phyloP scores from a whole-genome alignment of 441 rosid genomes.

The Pelargonium citronellum region DNA sequence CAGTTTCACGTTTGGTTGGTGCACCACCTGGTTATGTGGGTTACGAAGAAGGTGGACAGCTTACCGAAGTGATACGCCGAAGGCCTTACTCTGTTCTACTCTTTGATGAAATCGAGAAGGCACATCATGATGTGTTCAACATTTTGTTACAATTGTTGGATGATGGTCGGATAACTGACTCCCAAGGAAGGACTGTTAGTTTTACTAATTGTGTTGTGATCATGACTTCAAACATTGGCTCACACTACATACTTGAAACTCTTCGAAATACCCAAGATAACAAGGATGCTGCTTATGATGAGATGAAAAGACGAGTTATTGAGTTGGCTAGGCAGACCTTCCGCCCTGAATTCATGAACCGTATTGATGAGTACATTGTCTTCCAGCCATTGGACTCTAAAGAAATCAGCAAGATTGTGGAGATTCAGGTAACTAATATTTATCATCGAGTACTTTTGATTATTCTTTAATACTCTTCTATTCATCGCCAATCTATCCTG shows the following conservation, averaged over 20 bases:
- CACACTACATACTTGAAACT: conserved; percentile 68
- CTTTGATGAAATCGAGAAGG: conserved; percentile 96
- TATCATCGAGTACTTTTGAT: background rate
- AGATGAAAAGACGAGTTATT: conserved; percentile 75
- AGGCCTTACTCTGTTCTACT: conserved; percentile 88
- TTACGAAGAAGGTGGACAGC: conserved; percentile 92
- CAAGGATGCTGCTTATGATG: conserved; percentile 63
- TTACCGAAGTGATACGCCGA: conserved; percentile 93
- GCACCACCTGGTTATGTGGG: conserved; percentile 99
- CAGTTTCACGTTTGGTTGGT: conserved; percentile 91
- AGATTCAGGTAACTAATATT: conserved; percentile 59
- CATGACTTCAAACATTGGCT: conserved; percentile 96
- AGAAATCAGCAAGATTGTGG: conserved; percentile 78
- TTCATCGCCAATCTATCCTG: background rate
- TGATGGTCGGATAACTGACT: conserved; percentile 93
- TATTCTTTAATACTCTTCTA: background rate
- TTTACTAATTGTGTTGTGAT: conserved; percentile 92
- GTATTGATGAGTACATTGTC: conserved; percentile 93
- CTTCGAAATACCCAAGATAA: conserved; percentile 30
- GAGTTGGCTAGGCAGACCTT: conserved; percentile 90
- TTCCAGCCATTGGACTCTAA: conserved; percentile 88
- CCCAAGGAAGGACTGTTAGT: conserved; percentile 95
- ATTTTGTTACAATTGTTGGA: conserved; percentile 98
- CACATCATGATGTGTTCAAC: conserved; percentile 96
- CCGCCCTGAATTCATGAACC: conserved; percentile 95